Conservation (phyloP, 768 basidiomycete genomes). For the Termitomyces sp. region DNA sequence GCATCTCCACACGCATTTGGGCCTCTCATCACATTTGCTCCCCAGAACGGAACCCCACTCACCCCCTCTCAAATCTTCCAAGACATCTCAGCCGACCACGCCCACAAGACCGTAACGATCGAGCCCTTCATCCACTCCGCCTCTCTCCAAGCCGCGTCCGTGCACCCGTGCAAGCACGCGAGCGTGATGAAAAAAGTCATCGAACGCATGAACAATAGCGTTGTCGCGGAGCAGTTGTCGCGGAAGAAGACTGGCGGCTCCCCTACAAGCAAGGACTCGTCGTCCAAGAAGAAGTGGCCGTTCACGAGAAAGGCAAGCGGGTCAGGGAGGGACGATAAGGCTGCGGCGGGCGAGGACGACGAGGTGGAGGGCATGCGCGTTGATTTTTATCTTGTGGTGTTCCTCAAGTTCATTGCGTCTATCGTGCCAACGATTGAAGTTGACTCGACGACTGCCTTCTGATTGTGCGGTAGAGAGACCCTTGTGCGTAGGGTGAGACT, state of each 20-base stretch:
- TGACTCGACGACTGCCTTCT: constrained; percentile 82
- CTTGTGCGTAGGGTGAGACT: background rate
- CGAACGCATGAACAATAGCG: constrained; percentile 93
- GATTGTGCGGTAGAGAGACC: constrained; percentile 18
- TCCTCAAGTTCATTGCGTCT: constrained; percentile 98
- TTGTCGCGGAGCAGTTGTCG: constrained; percentile 78
- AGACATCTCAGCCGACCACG: constrained; percentile 96
- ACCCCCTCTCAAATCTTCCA: constrained; percentile 92
- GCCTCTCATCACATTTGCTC: constrained; percentile 4
- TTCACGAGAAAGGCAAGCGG: constrained; percentile 74
- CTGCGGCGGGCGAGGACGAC: constrained; percentile 50
- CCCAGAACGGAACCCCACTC: constrained; percentile 82
- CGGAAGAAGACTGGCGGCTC: constrained; percentile 45
- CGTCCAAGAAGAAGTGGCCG: constrained; percentile 77
- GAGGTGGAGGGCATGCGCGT: constrained; percentile 90
- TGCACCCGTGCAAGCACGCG: constrained; percentile 98
- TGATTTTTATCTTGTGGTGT: constrained; percentile 96
- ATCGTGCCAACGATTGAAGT: constrained; percentile 99
- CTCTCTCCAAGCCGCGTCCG: constrained; percentile 83
- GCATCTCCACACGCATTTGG: background rate
- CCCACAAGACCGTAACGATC: constrained; percentile 97
- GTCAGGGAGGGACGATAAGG: constrained; percentile 50
- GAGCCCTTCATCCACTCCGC: constrained; percentile 95
- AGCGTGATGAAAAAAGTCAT: constrained; percentile 99
- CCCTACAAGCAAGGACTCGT: constrained; percentile 38